Evolutionary conservation across 2,329 filamentous ascomycete genomes (phyloP).

Genomic region (Polychaeton citri): DNA sequence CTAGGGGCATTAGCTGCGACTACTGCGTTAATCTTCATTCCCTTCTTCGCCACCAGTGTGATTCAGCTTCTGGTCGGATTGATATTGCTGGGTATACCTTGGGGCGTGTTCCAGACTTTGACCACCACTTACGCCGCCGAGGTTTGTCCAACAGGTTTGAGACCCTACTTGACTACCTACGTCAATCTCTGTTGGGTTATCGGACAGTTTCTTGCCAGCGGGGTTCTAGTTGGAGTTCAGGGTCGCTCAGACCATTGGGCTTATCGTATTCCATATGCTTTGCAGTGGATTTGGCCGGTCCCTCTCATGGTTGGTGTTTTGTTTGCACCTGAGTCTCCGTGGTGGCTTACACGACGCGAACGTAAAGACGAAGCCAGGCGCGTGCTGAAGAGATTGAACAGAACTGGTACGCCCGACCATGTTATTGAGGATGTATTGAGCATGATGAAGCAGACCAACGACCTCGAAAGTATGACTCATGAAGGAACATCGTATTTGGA

Average conservation of each 20-base stretch:
- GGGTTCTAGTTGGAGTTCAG: conserved; percentile 23
- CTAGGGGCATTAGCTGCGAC: conserved; percentile 43
- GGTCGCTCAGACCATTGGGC: conserved; percentile 20
- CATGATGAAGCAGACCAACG: conserved; percentile 27
- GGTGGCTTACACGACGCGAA: conserved; percentile 18
- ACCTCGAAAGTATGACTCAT: conserved; percentile 18
- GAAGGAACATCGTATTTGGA: conserved; percentile 21
- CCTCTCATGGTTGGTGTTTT: conserved; percentile 19
- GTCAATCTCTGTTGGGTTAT: conserved; percentile 24
- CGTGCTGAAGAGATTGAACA: conserved; percentile 14
- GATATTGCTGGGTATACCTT: conserved; percentile 32
- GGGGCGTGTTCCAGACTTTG: conserved; percentile 18
- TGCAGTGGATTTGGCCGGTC: conserved; percentile 37
- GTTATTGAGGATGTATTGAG: conserved; percentile 18
- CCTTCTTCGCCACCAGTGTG: conserved; percentile 27
- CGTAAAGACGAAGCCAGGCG: conserved; percentile 14
- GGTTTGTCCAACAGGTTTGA: conserved; percentile 22
- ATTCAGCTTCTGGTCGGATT: conserved; percentile 16
- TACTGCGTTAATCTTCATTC: conserved; percentile 40
- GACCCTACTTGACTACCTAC: conserved; percentile 23
- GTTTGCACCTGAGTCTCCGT: conserved; percentile 18
- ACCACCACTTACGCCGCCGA: conserved; percentile 26
- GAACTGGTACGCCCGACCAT: conserved; percentile 13
- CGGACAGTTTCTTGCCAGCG: conserved; percentile 25
- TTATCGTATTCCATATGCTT: conserved; percentile 27